A percentile compares a stretch with the other conserved stretches of the same genome.
These are phyloP conservation scores for Austroboletus festivus DNA, from an alignment of 768 basidiomycete genomes.

Conservation along the genomic window DNA sequence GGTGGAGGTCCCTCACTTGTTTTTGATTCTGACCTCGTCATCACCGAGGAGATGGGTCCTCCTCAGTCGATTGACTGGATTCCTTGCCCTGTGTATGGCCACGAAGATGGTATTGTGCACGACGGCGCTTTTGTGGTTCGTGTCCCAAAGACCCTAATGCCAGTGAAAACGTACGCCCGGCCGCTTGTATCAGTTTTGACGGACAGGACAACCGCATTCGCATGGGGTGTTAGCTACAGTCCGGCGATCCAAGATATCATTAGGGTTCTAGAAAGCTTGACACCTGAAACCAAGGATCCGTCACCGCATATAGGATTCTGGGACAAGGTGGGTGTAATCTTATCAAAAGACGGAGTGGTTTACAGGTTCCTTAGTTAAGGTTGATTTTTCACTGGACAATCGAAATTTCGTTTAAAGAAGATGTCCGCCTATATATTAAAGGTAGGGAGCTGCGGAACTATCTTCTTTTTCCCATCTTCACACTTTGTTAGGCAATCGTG, in stretches of 20 bases:
- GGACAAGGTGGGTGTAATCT: conserved; percentile 69
- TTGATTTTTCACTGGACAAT: conserved; percentile 83
- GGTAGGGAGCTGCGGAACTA: conserved; percentile 43
- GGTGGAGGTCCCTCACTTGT: conserved; percentile 47
- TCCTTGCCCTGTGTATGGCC: conserved; percentile 59
- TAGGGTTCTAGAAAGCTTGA: conserved; percentile 76
- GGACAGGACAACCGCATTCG: conserved; percentile 63
- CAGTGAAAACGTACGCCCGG: conserved; percentile 87
- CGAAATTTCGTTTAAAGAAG: conserved; percentile 60
- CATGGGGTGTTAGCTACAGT: conserved; percentile 87
- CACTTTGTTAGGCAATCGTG: conserved; percentile 59
- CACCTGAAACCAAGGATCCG: conserved; percentile 72
- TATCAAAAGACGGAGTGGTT: neutral
- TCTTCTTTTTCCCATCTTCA: conserved; percentile 8
- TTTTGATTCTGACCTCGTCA: conserved; percentile 75
- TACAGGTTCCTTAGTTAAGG: conserved; percentile 47
- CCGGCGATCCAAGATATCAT: conserved; percentile 86
- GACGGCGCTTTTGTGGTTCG: conserved; percentile 52
- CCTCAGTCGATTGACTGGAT: conserved; percentile 69
- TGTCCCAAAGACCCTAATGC: conserved; percentile 91
- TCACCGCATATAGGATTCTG: conserved; percentile 89
- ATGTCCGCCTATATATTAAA: conserved; percentile 83
- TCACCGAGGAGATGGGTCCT: conserved; percentile 83
- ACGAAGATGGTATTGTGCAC: conserved; percentile 48
- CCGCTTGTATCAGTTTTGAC: conserved; percentile 70